Evolutionary conservation across 2,329 filamentous ascomycete genomes (phyloP).

Genomic region (Ophiognomonia clavigignenti-juglandacearum): DNA sequence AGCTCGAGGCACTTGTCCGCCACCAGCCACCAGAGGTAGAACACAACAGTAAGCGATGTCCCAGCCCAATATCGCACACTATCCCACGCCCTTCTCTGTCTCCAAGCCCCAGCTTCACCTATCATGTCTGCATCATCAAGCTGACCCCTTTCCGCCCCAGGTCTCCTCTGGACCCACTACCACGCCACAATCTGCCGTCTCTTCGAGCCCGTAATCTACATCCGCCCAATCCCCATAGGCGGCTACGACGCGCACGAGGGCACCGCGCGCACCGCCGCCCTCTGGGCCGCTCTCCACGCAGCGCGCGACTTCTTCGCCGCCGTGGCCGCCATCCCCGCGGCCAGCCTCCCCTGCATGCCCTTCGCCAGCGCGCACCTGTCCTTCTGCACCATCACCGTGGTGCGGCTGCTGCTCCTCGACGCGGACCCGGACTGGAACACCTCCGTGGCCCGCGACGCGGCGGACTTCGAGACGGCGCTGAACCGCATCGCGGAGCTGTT

Average conservation of each 20-base stretch:
- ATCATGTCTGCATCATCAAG: background rate
- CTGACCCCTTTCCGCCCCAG: conserved; percentile 18
- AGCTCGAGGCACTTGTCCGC: conserved; percentile 24
- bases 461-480: conserved; percentile 28
- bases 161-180: conserved; percentile 30
- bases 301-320: conserved; percentile 23
- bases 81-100: too few relatives aligned
- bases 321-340: conserved; percentile 22
- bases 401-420: conserved; percentile 29
- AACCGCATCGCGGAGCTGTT: conserved; percentile 26
- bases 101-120: too few relatives aligned
- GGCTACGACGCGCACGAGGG: conserved; percentile 17
- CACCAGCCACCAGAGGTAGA: conserved; percentile 18
- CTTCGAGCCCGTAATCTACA: conserved; percentile 32
- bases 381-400: conserved; percentile 30
- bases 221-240: conserved; percentile 18
- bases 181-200: conserved; percentile 28
- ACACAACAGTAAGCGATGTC: conserved; percentile 18
- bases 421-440: conserved; percentile 31
- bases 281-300: conserved; percentile 33
- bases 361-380: conserved; percentile 26
- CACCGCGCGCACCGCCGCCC: conserved; percentile 27
- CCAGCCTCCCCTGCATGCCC: conserved; percentile 25
- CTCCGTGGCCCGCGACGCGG: conserved; percentile 24
- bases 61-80: too few relatives aligned